Conservation (phyloP, 169 alveolate genomes). For the Cryptosporidium xiaoi region DNA sequence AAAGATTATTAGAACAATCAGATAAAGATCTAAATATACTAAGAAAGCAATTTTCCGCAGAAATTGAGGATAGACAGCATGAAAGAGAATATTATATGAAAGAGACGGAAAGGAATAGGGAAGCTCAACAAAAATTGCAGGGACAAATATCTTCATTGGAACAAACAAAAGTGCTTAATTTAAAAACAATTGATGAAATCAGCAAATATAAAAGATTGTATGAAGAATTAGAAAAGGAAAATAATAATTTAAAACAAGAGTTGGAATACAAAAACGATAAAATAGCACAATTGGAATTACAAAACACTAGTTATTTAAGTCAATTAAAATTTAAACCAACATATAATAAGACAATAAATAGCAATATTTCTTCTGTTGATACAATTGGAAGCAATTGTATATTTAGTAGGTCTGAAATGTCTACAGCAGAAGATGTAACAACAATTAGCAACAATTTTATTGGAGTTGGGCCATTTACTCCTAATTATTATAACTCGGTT, state of each 20-base stretch:
- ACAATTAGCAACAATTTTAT: background rate
- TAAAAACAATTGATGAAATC: conserved; percentile 13
- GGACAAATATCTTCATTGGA: conserved; percentile 33
- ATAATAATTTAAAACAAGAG: conserved; percentile 24
- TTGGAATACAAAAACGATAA: conserved; percentile 11
- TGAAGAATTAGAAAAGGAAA: conserved; percentile 22
- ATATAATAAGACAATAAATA: background rate
- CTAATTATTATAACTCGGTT: background rate
- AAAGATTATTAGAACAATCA: conserved; percentile 53
- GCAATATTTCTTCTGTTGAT: background rate
- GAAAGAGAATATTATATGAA: conserved; percentile 71
- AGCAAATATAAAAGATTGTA: background rate
- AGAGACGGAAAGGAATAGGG: conserved; percentile 67
- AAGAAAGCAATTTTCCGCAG: conserved; percentile 71
- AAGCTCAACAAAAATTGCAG: conserved; percentile 41
- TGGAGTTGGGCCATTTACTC: conserved; percentile 13
- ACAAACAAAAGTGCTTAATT: conserved; percentile 1
- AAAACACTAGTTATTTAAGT: background rate
- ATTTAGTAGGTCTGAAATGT: conserved; percentile 36
- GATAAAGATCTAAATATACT: conserved; percentile 51
- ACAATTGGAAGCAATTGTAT: background rate
- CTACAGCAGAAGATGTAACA: conserved; percentile 47
- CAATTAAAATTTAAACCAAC: conserved; percentile 3
- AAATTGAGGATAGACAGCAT: conserved; percentile 69
- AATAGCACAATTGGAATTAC: conserved; percentile 37